phyloP scores from a whole-genome alignment of 1,284 basidiomycete species.

The Melampsora larici-populina region DNA sequence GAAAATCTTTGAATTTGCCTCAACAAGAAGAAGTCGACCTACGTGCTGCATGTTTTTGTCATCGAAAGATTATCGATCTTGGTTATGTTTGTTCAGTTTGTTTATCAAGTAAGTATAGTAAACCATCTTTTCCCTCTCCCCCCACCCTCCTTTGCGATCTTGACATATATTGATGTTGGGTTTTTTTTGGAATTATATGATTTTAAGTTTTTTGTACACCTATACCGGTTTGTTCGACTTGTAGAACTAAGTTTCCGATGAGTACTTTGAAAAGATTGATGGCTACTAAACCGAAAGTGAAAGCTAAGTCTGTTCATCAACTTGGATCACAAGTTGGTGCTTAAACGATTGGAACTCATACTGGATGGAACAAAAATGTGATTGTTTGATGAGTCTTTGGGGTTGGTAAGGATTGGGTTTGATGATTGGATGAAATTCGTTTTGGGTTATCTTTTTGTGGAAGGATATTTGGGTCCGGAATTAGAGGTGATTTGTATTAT shows the following conservation, averaged over 20 bases:
- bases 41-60: slow-evolving; percentile 96
- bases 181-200: neutral
- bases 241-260: slow-evolving; percentile 40
- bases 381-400: too few species aligned
- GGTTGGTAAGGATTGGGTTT: too few species aligned
- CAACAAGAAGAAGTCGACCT: slow-evolving; percentile 94
- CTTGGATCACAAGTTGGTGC: too few species aligned
- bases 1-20: slow-evolving; percentile 74
- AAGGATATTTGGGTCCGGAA: too few species aligned
- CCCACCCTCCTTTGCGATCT: too few species aligned
- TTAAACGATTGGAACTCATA: too few species aligned
- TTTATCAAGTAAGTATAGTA: slow-evolving; percentile 76
- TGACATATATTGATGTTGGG: neutral
- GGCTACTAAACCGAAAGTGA: slow-evolving; percentile 3
- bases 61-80: slow-evolving; percentile 91
- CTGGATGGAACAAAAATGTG: too few species aligned
- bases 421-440: too few species aligned
- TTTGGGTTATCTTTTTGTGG: too few species aligned
- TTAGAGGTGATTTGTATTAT: too few species aligned
- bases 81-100: slow-evolving; percentile 98
- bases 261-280: slow-evolving; percentile 34
- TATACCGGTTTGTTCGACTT: slow-evolving; percentile 38
- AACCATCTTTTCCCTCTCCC: too few species aligned
- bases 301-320: slow-evolving; percentile 14
- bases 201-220: slow-evolving; percentile 35